Evolutionary conservation across 2,329 filamentous ascomycete genomes (phyloP).

Genomic region (Alternaria sp.): DNA sequence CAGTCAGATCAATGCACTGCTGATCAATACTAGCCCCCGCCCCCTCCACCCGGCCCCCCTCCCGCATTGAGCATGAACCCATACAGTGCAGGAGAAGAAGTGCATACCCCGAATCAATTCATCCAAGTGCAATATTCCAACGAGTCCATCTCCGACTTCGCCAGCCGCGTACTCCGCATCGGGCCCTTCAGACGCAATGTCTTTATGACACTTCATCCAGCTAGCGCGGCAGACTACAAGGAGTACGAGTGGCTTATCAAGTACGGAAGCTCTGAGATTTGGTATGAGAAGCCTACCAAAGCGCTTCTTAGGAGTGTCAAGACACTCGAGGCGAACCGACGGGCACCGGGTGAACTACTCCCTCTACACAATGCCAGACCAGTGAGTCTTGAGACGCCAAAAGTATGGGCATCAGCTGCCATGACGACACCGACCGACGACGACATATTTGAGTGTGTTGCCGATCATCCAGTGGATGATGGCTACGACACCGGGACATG

Average conservation of each 20-base stretch:
- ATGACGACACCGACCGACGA: slow-evolving; percentile 38
- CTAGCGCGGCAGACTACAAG: slow-evolving; percentile 32
- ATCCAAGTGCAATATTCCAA: slow-evolving; percentile 30
- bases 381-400: slow-evolving; percentile 28
- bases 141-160: slow-evolving; percentile 16
- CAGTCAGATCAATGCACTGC: neutral
- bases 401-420: slow-evolving; percentile 38
- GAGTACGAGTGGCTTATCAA: slow-evolving; percentile 39
- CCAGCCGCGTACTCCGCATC: slow-evolving; percentile 25
- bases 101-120: slow-evolving; percentile 21
- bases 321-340: neutral
- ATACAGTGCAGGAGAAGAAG: slow-evolving; percentile 3
- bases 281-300: slow-evolving; percentile 38
- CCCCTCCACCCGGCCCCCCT: slow-evolving; percentile 11
- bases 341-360: slow-evolving; percentile 16
- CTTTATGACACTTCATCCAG: slow-evolving; percentile 28
- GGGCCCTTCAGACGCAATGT: slow-evolving; percentile 34
- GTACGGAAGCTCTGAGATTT: slow-evolving; percentile 30
- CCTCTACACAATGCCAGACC: slow-evolving; percentile 22
- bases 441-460: slow-evolving; percentile 33
- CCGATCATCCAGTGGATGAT: slow-evolving; percentile 18
- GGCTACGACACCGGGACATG: slow-evolving; percentile 25
- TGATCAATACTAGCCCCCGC: slow-evolving; percentile 9
- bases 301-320: slow-evolving; percentile 18
- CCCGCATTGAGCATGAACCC: neutral